Evolutionary conservation across 108 stramenopile species (phyloP), one percentile per base, ranked within the genome.

Genomic region (Mediolabrus comicus): DNA sequence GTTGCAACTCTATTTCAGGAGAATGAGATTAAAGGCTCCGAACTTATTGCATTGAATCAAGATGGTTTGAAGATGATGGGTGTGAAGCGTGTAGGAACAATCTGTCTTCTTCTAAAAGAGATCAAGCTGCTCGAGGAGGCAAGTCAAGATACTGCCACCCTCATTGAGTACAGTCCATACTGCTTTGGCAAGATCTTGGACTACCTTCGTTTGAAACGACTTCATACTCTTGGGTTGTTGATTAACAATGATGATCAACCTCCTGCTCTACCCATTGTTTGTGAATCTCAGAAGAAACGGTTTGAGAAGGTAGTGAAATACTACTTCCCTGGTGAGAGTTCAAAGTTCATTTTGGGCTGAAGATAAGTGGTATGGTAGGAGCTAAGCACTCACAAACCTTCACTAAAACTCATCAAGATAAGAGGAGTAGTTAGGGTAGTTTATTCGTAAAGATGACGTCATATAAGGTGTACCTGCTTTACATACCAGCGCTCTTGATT

Each of bases 271-370:
- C 67, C 67, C 13, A 16, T 11, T 13, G 67, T 68, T 17, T 32
- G 36, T 12, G 33, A 46, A 10, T n/a, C 55, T 3, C 46, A 68
- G 56, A 57, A 68, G 56, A 31, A 19, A 7, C 57, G 67, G 56
- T 68, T 68, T 39, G 67, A 68, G 46, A 68, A 58, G 6, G 67
- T 68, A 12, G 67, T 68, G 32, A 68, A 58, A 35, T 51, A 68
- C 31, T 68, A 57, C 35, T 68, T 68, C 32, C 54, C 67, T 29
- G 67, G 67, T 2, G 22, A 58, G 2, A 36, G 56, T 17, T 39
- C 67, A 12, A 57, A 56, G 0, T 26, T 57, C 14, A 33, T 68
- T 16, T 26, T 68, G 14, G 33, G 55, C 19, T 43, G 41, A 43
- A 33, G 7, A 6, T 33, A 33, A 7, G 33, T 3, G 33, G 33